Base-by-base conservation (phyloP, 192 early-diverging fungal genomes). In the Coemansia sp. region DNA sequence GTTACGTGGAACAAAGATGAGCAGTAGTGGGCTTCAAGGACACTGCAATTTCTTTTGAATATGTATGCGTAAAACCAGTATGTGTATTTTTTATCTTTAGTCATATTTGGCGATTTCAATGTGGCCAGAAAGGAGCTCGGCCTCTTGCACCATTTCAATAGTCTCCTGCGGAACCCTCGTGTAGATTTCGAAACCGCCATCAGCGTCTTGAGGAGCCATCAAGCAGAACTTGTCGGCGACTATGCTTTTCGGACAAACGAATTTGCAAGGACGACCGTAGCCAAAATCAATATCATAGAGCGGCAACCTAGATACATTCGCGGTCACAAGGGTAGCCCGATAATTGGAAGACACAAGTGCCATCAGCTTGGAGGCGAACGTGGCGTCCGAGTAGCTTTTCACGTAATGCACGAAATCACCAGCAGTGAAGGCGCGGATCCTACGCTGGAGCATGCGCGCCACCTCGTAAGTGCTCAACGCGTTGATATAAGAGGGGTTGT, bases 231-330 rank as follows among this genome's bases (percentile, higher is more conserved):
- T 9, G 21, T 65, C 10, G 62, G 62, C 7, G 10, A 26, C 24
- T 8, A 72, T 18, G 10, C 5, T 21, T 0, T 59, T 4, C 18
- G 70, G 62, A 26, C 35, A 68, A 12, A 62, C 5, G 1, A 62
- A 46, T 51, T 72, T 77, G 30, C 21, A 57, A 1, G 75, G 69
- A 4, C 45, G 12, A 0, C 66, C 66, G 18, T 45, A 72, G 4
- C 75, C 75, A 72, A 77, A 72, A 34, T 72, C 60, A 14, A 60
- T 33, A 2, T 55, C 48, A 33, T 77, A 77, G 21, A 60, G 36
- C 14, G 66, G 66, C 1, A 64, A 7, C 9, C 70, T 44, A 1
- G 75, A 77, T 7, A 62, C 26, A 18, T 72, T 77, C 10, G 26
- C 51, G 2, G 24, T 26, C 1, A 26, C 51, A 26, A 53, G 23